Evolutionary conservation across 2,329 filamentous ascomycete genomes (phyloP), one percentile per base, ranked within the genome.

Genomic region (Phialophora chinensis): DNA sequence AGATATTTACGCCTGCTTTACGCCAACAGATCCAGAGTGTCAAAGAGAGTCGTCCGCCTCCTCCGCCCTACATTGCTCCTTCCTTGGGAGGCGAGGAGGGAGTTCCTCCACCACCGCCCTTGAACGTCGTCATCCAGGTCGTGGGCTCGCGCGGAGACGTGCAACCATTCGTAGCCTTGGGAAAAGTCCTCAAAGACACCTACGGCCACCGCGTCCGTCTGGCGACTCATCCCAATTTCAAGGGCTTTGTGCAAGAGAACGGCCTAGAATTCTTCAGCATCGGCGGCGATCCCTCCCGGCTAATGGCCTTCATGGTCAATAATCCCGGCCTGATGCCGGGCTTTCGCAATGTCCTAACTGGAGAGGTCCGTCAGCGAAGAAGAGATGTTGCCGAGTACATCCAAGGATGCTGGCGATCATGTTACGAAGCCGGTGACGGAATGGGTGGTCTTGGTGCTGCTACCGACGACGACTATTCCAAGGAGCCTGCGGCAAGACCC

Each of bases 231-330:
- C 77, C 84, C 5, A 87, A 83, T 2, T 93, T 93, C 70, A 82
- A 86, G 70, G 76, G 80, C 0, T 91, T 92, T 71, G 87, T 93
- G 2, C 83, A 87, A 66, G 86, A 90, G 59, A 87, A 88, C 74
- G 89, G 84, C 0, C 82, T 93, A 17, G 90, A 93, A 73, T 93
- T 92, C 76, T 92, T 90, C 76, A 85, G 79, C 68, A 90, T 92
- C 62, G 90, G 90, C 20, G 90, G 90, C 4, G 89, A 92, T 74
- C 90, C 90, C 1, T 84, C 87, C 1, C 85, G 90, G 73, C 80
- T 92, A 49, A 92, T 92, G 90, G 91, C 92, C 2, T 95, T 93
- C 73, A 95, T 95, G 92, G 91, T 95, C 54, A 93, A 93, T 77
- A 90, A 95, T 72, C 91, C 92, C 0, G 91, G 91, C 0, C 81